These are phyloP conservation scores for Zanthoxylum bungeanum DNA, from an alignment of 345 rosid genomes.

Conservation along the genomic window DNA sequence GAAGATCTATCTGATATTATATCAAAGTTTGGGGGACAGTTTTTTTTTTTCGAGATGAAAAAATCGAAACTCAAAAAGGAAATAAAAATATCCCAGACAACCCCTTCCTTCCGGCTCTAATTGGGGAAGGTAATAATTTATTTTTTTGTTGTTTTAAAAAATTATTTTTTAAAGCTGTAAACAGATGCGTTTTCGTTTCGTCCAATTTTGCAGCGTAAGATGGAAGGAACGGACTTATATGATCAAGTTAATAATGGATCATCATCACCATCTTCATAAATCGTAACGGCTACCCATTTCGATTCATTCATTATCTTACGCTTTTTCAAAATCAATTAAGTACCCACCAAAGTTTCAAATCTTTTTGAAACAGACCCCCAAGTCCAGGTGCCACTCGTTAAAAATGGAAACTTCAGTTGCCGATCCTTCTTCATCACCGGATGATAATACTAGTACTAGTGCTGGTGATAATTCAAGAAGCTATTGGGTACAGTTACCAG, in stretches of 20 bases:
- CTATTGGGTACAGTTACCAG: slow-evolving; percentile 24
- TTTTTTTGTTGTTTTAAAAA: too few species aligned
- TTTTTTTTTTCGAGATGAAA: not conserved
- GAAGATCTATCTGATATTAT: fast-evolving
- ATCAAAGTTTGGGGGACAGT: not conserved
- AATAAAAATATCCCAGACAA: not conserved
- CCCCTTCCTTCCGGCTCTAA: not conserved
- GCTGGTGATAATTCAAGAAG: slow-evolving; percentile 12
- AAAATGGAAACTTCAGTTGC: slow-evolving; percentile 14
- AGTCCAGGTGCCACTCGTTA: not conserved
- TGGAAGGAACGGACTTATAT: not conserved
- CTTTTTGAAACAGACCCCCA: not conserved
- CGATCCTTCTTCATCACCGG: slow-evolving; percentile 1
- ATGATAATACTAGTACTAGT: not conserved
- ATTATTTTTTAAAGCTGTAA: not conserved
- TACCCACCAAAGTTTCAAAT: not conserved
- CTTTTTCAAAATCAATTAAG: not conserved
- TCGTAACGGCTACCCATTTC: too few species aligned
- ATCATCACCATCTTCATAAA: not conserved
- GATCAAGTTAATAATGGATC: not conserved
- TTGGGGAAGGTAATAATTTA: not conserved
- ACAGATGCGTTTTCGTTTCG: not conserved
- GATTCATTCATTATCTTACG: not conserved
- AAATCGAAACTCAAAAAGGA: not conserved
- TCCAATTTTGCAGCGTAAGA: not conserved